Percentiles rank a stretch among this genome's conserved stretches.
phyloP scores from a whole-genome alignment of 805 yeast genomes.

The Priceomyces carsonii region DNA sequence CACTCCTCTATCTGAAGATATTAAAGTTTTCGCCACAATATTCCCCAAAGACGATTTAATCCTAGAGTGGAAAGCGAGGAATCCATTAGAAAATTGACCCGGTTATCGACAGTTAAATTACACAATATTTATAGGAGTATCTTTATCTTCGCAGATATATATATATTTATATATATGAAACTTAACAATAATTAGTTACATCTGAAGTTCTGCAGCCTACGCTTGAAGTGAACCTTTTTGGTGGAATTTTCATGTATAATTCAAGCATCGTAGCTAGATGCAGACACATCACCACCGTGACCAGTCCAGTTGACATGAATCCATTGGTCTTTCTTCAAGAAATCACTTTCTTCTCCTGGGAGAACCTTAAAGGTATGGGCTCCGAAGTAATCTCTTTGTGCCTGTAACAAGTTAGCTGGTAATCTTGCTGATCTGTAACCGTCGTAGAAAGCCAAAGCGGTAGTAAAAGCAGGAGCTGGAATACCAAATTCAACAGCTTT shows the following conservation, averaged over 20 bases:
- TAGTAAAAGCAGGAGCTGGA: slow-evolving; percentile 97
- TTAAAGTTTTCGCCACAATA: slow-evolving; percentile 95
- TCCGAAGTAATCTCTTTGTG: slow-evolving; percentile 99
- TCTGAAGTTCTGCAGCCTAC: slow-evolving; percentile 79
- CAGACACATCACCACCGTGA: slow-evolving; percentile 96
- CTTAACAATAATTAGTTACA: slow-evolving; percentile 1
- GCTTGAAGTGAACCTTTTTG: not conserved
- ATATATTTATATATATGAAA: not conserved
- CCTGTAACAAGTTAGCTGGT: slow-evolving; percentile 98
- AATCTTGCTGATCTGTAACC: slow-evolving; percentile 95
- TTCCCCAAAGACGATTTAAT: slow-evolving; percentile 96
- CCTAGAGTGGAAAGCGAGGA: slow-evolving; percentile 69
- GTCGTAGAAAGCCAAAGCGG: slow-evolving; percentile 97
- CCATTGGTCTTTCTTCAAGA: slow-evolving; percentile 75
- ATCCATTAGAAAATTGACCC: slow-evolving; percentile 41
- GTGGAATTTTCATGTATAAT: not conserved
- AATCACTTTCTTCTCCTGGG: slow-evolving; percentile 78
- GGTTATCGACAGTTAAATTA: no score
- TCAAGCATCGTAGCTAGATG: slow-evolving; percentile 91
- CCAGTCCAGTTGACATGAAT: slow-evolving; percentile 99
- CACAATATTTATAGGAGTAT: no score
- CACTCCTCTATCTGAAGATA: slow-evolving; percentile 84
- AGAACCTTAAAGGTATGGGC: slow-evolving; percentile 98
- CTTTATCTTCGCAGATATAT: no score
- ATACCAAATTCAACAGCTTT: slow-evolving; percentile 83